These are phyloP conservation scores for Trichophyton simii DNA, from an alignment of 2,329 filamentous ascomycete genomes.

Conservation along the genomic window DNA sequence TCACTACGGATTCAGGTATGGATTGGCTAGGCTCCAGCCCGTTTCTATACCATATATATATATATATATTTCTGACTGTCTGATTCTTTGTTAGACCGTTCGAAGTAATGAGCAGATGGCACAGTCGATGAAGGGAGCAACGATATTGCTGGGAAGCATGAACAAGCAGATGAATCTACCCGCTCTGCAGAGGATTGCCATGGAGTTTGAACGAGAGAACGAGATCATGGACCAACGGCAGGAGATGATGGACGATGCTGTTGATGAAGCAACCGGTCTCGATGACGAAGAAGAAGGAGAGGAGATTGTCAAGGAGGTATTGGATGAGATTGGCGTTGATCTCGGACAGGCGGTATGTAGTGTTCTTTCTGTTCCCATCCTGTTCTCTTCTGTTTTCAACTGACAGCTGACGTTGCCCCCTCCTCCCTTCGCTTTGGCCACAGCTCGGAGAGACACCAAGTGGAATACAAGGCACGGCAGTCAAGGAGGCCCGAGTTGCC, in stretches of 20 bases:
- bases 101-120: conserved; percentile 99
- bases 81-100: conserved; percentile 49
- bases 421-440: conserved; percentile 7
- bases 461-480: conserved; percentile 61
- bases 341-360: conserved; percentile 69
- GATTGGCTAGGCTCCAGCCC: neutral
- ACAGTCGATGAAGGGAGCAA: conserved; percentile 98
- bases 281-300: conserved; percentile 90
- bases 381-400: neutral
- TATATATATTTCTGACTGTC: neutral
- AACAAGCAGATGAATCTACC: conserved; percentile 96
- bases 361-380: neutral
- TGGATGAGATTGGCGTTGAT: conserved; percentile 95
- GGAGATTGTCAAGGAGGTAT: conserved; percentile 88
- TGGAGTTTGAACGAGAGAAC: conserved; percentile 98
- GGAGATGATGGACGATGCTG: conserved; percentile 99
- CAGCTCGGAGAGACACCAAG: conserved; percentile 87
- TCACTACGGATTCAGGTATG: conserved; percentile 80
- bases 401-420: conserved; percentile 11
- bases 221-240: conserved; percentile 98
- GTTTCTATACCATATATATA: neutral
- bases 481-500: conserved; percentile 65
- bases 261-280: conserved; percentile 89
- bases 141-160: conserved; percentile 86
- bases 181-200: conserved; percentile 85